Evolutionary conservation across 768 basidiomycete species (phyloP).

Genomic region (Lactifluus rugatus): DNA sequence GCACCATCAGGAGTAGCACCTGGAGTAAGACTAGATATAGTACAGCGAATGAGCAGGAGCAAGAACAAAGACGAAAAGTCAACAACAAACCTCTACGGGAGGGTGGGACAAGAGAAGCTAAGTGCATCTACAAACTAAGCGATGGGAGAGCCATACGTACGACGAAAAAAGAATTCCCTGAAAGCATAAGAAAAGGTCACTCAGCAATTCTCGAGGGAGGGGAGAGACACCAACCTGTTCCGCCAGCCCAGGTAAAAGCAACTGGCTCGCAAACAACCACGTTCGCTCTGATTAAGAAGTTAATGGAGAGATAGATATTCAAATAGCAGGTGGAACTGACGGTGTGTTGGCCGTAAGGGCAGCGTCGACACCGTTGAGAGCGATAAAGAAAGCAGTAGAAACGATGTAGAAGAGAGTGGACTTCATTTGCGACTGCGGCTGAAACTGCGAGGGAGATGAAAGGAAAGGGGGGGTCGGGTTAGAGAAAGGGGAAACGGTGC

Average conservation of each 20-base stretch:
- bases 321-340: constrained; percentile 33
- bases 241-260: constrained; percentile 45
- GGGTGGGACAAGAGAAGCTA: neutral
- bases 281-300: constrained; percentile 29
- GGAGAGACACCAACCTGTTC: constrained; percentile 28
- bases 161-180: constrained; percentile 53
- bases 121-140: neutral
- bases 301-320: constrained; percentile 1
- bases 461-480: constrained; percentile 24
- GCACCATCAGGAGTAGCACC: constrained; percentile 37
- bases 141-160: constrained; percentile 34
- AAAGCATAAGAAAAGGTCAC: constrained; percentile 9
- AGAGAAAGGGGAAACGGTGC: constrained; percentile 22
- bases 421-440: constrained; percentile 37
- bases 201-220: neutral
- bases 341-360: constrained; percentile 55
- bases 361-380: constrained; percentile 23
- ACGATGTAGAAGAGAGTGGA: constrained; percentile 30
- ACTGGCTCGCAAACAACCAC: constrained; percentile 51
- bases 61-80: too few relatives aligned
- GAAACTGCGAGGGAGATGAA: constrained; percentile 20
- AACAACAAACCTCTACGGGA: constrained; percentile 31
- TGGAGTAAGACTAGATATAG: constrained; percentile 39
- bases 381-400: constrained; percentile 33
- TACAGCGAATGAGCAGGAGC: neutral